phyloP scores from a whole-genome alignment of 2,329 filamentous ascomycete genomes.

The Fusarium albosuccineum region DNA sequence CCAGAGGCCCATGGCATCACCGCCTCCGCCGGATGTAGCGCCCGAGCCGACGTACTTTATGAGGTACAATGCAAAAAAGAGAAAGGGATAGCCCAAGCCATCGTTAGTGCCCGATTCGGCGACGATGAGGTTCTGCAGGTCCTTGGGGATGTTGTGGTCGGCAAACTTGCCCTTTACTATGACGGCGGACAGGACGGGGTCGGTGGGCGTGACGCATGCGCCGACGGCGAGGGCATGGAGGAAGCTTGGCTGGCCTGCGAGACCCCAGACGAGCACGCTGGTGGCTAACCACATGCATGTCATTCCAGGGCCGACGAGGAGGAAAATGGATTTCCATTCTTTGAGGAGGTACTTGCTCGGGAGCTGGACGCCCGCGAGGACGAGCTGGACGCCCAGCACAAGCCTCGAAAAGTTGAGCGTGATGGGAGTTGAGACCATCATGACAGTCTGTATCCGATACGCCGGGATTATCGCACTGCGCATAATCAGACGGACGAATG shows the following conservation, averaged over 20 bases:
- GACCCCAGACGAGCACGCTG: conserved; percentile 81
- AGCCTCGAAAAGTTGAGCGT: conserved; percentile 89
- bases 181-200: conserved; percentile 87
- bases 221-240: conserved; percentile 84
- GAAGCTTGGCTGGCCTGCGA: conserved; percentile 79
- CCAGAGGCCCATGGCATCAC: conserved; percentile 81
- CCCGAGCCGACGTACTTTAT: conserved; percentile 75
- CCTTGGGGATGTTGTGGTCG: conserved; percentile 87
- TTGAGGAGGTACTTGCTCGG: conserved; percentile 83
- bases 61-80: conserved; percentile 87
- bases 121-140: conserved; percentile 83
- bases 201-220: conserved; percentile 91
- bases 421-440: conserved; percentile 74
- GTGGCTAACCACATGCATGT: conserved; percentile 86
- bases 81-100: conserved; percentile 88
- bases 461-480: conserved; percentile 52
- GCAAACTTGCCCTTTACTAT: conserved; percentile 96
- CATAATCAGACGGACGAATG: conserved; percentile 82
- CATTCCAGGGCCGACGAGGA: conserved; percentile 89
- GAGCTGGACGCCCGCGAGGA: conserved; percentile 88
- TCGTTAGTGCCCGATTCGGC: conserved; percentile 92
- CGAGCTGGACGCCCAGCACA: conserved; percentile 90
- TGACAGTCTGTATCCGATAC: conserved; percentile 47
- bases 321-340: conserved; percentile 81
- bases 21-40: conserved; percentile 69